phyloP scores from a whole-genome alignment of 2,329 filamentous ascomycete genomes.

The Fusarium torreyae region DNA sequence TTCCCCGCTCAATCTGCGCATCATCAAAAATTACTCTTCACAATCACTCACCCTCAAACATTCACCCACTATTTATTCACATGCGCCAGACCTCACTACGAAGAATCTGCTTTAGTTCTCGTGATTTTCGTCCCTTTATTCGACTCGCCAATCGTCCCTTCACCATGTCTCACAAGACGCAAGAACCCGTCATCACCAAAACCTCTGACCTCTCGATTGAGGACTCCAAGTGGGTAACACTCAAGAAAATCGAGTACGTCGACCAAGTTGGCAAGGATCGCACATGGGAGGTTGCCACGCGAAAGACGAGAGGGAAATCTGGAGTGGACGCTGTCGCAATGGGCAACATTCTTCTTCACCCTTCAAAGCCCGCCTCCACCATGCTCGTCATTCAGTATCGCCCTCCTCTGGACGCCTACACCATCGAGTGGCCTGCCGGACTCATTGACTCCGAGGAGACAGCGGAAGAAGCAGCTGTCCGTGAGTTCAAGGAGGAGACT shows the following conservation, averaged over 20 bases:
- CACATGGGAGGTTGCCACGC: slow-evolving; percentile 49
- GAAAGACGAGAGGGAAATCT: slow-evolving; percentile 46
- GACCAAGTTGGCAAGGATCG: slow-evolving; percentile 47
- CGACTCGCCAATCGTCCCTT: not conserved
- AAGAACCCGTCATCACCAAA: slow-evolving; percentile 48
- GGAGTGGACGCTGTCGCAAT: slow-evolving; percentile 49
- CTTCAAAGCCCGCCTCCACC: slow-evolving; percentile 47
- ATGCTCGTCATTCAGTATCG: slow-evolving; percentile 49
- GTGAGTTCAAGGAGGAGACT: slow-evolving; percentile 49
- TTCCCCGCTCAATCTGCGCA: slow-evolving; percentile 12
- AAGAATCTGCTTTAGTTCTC: not conserved
- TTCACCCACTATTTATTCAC: too few relatives aligned
- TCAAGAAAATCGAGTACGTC: slow-evolving; percentile 49
- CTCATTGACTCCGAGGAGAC: slow-evolving; percentile 49
- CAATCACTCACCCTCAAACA: not conserved
- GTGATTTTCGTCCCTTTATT: not conserved
- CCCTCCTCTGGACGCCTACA: slow-evolving; percentile 48
- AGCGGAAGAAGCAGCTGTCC: slow-evolving; percentile 45
- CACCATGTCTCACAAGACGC: slow-evolving; percentile 38
- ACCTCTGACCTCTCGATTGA: slow-evolving; percentile 41
- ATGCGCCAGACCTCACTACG: not conserved
- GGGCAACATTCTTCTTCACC: slow-evolving; percentile 48
- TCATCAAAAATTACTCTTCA: not conserved
- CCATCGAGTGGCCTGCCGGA: slow-evolving; percentile 48
- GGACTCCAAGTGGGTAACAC: slow-evolving; percentile 47